Base-by-base conservation (phyloP, 179 eudicot species). In the Carnegiea gigantea region DNA sequence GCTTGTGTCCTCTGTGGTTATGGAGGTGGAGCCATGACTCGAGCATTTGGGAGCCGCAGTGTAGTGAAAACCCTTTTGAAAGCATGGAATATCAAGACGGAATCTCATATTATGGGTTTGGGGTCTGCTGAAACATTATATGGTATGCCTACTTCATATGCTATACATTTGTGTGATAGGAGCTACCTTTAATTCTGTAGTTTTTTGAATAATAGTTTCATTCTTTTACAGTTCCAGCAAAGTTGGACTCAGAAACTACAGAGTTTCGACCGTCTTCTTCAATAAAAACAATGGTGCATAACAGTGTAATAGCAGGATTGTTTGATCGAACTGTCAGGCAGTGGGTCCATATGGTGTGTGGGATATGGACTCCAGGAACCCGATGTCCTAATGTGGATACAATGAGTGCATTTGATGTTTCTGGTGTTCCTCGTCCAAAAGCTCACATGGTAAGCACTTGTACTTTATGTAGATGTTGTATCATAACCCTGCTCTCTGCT, bases 291-390 rank as follows among this genome's bases (percentile, higher is more conserved):
- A 79, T 82, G 82, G 83, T 86, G 44, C 86, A 82, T 82, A 90
- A 88, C 80, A 88, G 87, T 82, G 83, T 90, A 82, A 85, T 84
- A 73, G 82, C 86, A 8, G 89, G 91, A 79, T 75, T 88, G 53
- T 81, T 86, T 86, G 89, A 90, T 82, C 83, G 87, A 24, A 83
- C 88, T 38, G 85, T 89, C 70, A 89, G 88, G 89, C 93, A 89
- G 86, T 90, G 93, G 93, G 80, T 90, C 70, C 93, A 90, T 81
- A 86, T 90, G 91, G 91, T 90, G 75, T 90, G 93, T 83, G 93
- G 91, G 77, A 86, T 90, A 59, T 90, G 93, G 93, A 90, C 91
- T 78, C 89, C 91, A 44, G 89, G 86, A 77, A 87, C 93, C 77
- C 87, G 93, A 67, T 89, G 91, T 86, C 90, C 93, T 74, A 87